Base-by-base conservation (phyloP, 495 filamentous ascomycete genomes). In the Penicillium paxilli region DNA sequence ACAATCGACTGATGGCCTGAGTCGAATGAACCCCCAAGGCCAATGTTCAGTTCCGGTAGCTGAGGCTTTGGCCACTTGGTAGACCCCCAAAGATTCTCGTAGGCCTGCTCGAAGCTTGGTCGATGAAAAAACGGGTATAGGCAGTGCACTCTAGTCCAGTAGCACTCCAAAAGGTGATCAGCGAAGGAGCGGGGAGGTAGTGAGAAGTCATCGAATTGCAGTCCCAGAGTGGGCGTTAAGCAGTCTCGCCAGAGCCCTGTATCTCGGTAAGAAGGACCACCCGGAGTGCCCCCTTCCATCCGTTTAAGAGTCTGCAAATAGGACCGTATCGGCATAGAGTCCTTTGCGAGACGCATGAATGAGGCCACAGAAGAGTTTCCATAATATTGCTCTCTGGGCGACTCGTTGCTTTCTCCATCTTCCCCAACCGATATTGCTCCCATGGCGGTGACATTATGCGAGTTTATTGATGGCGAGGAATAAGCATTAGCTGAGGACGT, bases 41-140 rank as follows among this genome's bases (percentile, higher is more conserved):
- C 76, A 20, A 79, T 70, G 22, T 67, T 66, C 23, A 68, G 56
- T 9, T 68, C 54, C 3, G 46, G 64, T 24, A 60, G 54, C 30
- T 45, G 37, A 4, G 52, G 44, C 5, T 47, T 67, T 6, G 59
- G 45, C 47, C 69, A 55, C 9, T 66, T 63, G 1, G 59, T 45
- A 0, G 68, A 53, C 1, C 52, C 52, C 77, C 75, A 79, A 3
- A 80, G 60, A 38, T 66, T 73, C 19, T 72, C 65, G 46, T 78
- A 79, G 2, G 72, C 75, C 11, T 56, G 55, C 42, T 74, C 52
- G 45, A 80, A 77, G 16, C 66, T 70, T 0, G 71, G 71, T 5
- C 73, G 72, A 54, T 80, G 68, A 37, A 79, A 72, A 49, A 79
- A 72, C 0, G 77, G 76, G 47, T 76, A 77, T 0, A 78, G 55